Base-by-base conservation (phyloP, 495 filamentous ascomycete species). In the Aspergillus homomorphus region DNA sequence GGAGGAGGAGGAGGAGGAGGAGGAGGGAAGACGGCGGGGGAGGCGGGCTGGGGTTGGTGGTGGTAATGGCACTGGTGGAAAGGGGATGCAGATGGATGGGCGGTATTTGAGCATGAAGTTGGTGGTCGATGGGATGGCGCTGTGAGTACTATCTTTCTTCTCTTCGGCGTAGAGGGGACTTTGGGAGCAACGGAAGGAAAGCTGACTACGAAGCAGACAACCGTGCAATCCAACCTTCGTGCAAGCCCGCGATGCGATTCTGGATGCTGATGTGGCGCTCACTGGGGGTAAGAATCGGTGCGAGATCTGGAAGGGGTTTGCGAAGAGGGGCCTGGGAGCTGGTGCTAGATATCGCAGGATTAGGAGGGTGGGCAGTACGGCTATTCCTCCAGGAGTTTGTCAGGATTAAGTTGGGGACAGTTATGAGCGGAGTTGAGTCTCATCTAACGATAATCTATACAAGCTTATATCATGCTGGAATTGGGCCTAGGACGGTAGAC, bases 241-340 rank as follows among this genome's bases (percentile, higher is more conserved):
- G 28, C 68, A 72, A 22, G 80, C 74, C 12, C 71, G 80, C 28
- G 73, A 82, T 52, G 79, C 80, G 33, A 81, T 83, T 63, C 49
- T 83, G 5, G 80, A 83, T 59, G 80, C 80, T 0, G 80, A 83
- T 60, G 53, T 60, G 23, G 71, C 70, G 5, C 59, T 82, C n/a
- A 82, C 80, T 18, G 75, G 72, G 6, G 80, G 80, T 8, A 70
- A 67, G 51, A 83, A 83, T 58, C 53, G 56, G 46, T 83, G 80
- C 53, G 77, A 74, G 64, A 68, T 83, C 57, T 83, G 80, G 80
- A 79, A 58, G 3, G 80, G 65, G 72, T 77, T 83, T 62, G 80
- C 80, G 43, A 82, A 82, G 74, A 63, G 79, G 16, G 78, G 79
- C 3, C 62, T 80, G 6, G 79, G 79, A 5, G 19, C 22, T 3